phyloP scores from a whole-genome alignment of 495 filamentous ascomycete genomes.

The Bryoglossum gracile region DNA sequence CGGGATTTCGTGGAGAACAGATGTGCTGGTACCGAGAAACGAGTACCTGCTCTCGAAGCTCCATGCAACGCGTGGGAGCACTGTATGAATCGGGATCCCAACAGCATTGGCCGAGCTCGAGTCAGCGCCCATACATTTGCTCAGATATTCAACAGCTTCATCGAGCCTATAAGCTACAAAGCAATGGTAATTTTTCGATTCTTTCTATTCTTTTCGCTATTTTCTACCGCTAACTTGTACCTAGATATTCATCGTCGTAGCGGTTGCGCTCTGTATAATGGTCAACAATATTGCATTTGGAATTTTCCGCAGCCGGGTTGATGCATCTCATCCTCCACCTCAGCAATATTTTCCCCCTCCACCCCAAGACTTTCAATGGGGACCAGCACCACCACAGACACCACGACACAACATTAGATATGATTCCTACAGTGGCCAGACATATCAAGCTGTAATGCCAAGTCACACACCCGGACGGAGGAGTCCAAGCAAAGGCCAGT shows the following conservation, averaged over 20 bases:
- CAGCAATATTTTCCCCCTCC: slow-evolving; percentile 8
- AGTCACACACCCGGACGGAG: slow-evolving; percentile 18
- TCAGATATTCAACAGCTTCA: slow-evolving; percentile 67
- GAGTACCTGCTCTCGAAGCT: slow-evolving; percentile 64
- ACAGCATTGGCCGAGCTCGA: slow-evolving; percentile 55
- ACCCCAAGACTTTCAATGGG: slow-evolving; percentile 20
- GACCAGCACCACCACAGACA: slow-evolving; percentile 17
- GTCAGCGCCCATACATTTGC: slow-evolving; percentile 73
- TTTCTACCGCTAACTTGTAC: slow-evolving; percentile 20
- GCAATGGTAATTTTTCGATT: slow-evolving; percentile 59
- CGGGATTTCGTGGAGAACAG: slow-evolving; percentile 64
- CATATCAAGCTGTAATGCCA: slow-evolving; percentile 23
- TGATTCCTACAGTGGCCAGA: slow-evolving; percentile 11
- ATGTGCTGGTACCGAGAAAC: slow-evolving; percentile 50
- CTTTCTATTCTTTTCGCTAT: too few species aligned
- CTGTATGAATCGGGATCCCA: slow-evolving; percentile 76
- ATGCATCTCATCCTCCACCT: slow-evolving; percentile 24
- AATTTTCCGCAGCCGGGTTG: slow-evolving; percentile 33
- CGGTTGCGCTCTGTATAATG: slow-evolving; percentile 48
- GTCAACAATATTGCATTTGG: slow-evolving; percentile 52
- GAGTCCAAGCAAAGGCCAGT: slow-evolving; percentile 23
- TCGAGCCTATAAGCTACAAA: slow-evolving; percentile 67
- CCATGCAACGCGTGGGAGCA: slow-evolving; percentile 71
- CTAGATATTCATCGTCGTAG: slow-evolving; percentile 45
- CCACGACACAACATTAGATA: slow-evolving; percentile 9